These are phyloP conservation scores for Xylariaceae sp. DNA, from an alignment of 2,329 filamentous ascomycete genomes.

Conservation along the genomic window DNA sequence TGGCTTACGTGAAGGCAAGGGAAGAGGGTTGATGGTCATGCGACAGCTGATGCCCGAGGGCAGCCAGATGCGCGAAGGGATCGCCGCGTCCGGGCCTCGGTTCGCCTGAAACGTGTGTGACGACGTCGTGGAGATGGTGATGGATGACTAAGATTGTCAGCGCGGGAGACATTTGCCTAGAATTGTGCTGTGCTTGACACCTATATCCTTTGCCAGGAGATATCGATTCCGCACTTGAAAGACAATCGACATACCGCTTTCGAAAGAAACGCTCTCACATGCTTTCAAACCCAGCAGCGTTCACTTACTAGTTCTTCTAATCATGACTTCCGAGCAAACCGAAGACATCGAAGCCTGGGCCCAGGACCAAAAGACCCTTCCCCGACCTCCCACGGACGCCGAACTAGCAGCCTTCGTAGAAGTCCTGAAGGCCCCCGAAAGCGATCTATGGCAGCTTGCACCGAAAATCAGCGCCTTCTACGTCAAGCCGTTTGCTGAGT, in stretches of 20 bases:
- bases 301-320: background rate
- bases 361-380: slow-evolving; percentile 9
- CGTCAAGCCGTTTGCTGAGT: slow-evolving; percentile 13
- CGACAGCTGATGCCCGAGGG: too few relatives aligned
- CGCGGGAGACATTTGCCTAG: too few relatives aligned
- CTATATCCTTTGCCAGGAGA: too few relatives aligned
- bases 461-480: slow-evolving; percentile 6
- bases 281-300: too few relatives aligned
- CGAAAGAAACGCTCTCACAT: background rate
- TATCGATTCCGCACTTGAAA: too few relatives aligned
- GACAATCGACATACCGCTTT: too few relatives aligned
- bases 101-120: background rate
- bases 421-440: slow-evolving; percentile 4
- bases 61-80: too few relatives aligned
- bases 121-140: background rate
- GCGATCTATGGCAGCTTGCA: slow-evolving; percentile 12
- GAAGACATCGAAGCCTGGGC: slow-evolving; percentile 13
- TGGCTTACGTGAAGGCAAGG: too few relatives aligned
- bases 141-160: background rate
- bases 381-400: slow-evolving; percentile 9
- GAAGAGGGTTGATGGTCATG: too few relatives aligned
- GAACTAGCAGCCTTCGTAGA: slow-evolving; percentile 10
- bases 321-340: slow-evolving; percentile 10
- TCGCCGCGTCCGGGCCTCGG: too few relatives aligned
- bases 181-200: too few relatives aligned